Conservation (phyloP, 352 stramenopile genomes). For the Pythium sp. region DNA sequence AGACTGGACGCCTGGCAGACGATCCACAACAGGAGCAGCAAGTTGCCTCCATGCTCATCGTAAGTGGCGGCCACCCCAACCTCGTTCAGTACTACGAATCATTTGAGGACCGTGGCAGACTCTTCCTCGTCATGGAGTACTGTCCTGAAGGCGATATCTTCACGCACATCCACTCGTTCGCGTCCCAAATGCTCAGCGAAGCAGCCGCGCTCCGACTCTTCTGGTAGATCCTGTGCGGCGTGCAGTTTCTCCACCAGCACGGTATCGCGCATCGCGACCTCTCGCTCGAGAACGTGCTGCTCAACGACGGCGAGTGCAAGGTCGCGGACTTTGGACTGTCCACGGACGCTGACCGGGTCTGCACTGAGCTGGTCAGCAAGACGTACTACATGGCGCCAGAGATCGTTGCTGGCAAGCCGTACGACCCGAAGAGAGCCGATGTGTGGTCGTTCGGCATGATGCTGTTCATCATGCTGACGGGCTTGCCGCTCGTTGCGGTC, state of each 20-base stretch:
- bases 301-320: slow-evolving; percentile 27
- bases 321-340: slow-evolving; percentile 40
- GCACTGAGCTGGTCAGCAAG: neutral
- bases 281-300: slow-evolving; percentile 33
- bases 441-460: slow-evolving; percentile 69
- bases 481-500: slow-evolving; percentile 34
- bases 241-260: slow-evolving; percentile 27
- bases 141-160: slow-evolving; percentile 36
- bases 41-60: slow-evolving; percentile 10
- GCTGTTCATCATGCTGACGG: slow-evolving; percentile 71
- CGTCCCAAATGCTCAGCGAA: slow-evolving; percentile 13
- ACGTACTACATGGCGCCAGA: slow-evolving; percentile 2
- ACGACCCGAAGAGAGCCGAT: slow-evolving; percentile 46
- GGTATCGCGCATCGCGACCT: slow-evolving; percentile 33
- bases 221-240: slow-evolving; percentile 24
- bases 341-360: neutral
- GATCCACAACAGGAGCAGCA: slow-evolving; percentile 21
- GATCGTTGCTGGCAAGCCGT: slow-evolving; percentile 1
- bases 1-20: slow-evolving; percentile 5
- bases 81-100: slow-evolving; percentile 20
- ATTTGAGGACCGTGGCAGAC: slow-evolving; percentile 16
- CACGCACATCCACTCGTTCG: slow-evolving; percentile 7
- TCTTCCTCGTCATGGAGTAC: slow-evolving; percentile 39
- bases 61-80: slow-evolving; percentile 16
- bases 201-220: slow-evolving; percentile 16